Evolutionary conservation across 805 yeast genomes (phyloP), one percentile per base, ranked within the genome.

Genomic region (Lipomyces spencermartinsiae): DNA sequence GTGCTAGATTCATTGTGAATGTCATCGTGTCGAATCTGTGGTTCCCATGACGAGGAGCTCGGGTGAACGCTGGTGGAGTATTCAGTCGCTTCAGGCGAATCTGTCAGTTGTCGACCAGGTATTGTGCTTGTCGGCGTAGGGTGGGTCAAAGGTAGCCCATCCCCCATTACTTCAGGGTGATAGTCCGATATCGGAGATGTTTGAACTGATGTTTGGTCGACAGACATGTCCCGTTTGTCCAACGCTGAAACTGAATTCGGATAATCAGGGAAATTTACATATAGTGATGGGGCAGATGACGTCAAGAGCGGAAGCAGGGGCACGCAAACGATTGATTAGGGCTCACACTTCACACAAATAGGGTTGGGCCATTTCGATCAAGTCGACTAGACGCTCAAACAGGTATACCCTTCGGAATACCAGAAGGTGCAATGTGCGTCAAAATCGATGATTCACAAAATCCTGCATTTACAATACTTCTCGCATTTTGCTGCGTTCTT

Each of bases 401-500:
- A 78, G 80, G 79, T 76, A 77, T 78, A 76, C 80, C 78, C 78
- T 73, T 73, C 71, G 80, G 79, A 77, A 75, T 78, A 77, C 80
- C 81, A 76, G 70, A 77, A 77, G 79, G 82, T 77, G 82, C 82
- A 80, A 80, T 80, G 82, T 80, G 83, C 81, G 82, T 80, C 80
- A 80, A 78, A 79, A 78, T 80, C 80, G 80, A 79, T 80, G 83
- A 80, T 78, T 78, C 81, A 78, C 81, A 31, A 66, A 78, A 78
- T 77, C 74, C 77, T 76, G 78, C 78, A 77, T 74, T 76, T 82
- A 79, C 81, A 78, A 71, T 76, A 79, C 81, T 75, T 79, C 78
- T 79, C 82, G 82, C 81, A 77, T 73, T 79, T 79, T 80, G 82
- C 82, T 79, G 82, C 82, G 81, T 78, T 78, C 81, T 80, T 79